Percentiles rank a stretch among this genome's conserved stretches.
These are phyloP conservation scores for Kodamaea anthophila DNA, from an alignment of 1,139 yeast species.

Conservation along the genomic window DNA sequence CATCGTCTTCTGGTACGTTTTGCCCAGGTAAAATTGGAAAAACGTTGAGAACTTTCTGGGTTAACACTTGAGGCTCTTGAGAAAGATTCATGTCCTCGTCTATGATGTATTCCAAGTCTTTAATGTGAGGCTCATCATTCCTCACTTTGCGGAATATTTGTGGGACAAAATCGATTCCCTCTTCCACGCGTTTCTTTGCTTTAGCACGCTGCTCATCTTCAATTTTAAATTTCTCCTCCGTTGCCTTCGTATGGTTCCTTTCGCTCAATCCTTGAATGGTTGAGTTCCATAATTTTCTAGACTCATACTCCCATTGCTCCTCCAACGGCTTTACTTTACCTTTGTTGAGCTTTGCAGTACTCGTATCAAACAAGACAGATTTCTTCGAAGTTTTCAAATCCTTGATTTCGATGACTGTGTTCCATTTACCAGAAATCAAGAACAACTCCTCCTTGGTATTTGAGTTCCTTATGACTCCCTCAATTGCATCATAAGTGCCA, in stretches of 20 bases:
- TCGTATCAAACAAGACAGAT: conserved; percentile 59
- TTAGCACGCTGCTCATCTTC: conserved; percentile 75
- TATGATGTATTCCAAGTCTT: conserved; percentile 54
- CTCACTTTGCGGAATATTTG: conserved; percentile 50
- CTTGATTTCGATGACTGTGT: conserved; percentile 72
- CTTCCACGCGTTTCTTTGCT: conserved; percentile 70
- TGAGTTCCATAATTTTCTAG: conserved; percentile 74
- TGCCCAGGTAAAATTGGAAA: conserved; percentile 82
- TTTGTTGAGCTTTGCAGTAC: conserved; percentile 39
- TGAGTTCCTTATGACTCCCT: conserved; percentile 58
- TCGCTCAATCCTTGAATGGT: conserved; percentile 72
- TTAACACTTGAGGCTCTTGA: conserved; percentile 45
- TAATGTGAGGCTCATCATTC: conserved; percentile 21
- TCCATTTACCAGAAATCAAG: conserved; percentile 88
- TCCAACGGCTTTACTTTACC: conserved; percentile 73
- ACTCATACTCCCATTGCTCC: conserved; percentile 78
- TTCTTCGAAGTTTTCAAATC: conserved; percentile 45
- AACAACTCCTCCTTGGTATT: conserved; percentile 51
- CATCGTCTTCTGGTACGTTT: conserved; percentile 12
- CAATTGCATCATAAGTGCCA: conserved; percentile 87
- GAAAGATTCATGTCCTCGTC: conserved; percentile 47
- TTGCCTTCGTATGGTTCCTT: conserved; percentile 76
- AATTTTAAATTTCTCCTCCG: conserved; percentile 78
- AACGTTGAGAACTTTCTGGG: conserved; percentile 49
- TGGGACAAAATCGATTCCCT: conserved; percentile 78